Evolutionary conservation across 192 early-diverging fungal species (phyloP).

Genomic region (Umbelopsis ramanniana): DNA sequence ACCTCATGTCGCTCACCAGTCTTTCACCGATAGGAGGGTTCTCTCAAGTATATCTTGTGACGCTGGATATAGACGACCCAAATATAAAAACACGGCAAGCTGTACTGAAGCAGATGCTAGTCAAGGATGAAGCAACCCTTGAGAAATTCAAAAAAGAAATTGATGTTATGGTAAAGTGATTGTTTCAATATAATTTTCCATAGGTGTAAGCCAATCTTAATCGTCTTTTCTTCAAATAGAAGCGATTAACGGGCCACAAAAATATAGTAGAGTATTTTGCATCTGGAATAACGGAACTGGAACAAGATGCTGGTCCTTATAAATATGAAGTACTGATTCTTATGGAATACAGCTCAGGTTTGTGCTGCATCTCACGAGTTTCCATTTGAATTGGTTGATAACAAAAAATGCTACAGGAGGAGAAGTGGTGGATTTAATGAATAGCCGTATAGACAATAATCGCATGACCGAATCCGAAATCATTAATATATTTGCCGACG

Average conservation of each 20-base stretch:
- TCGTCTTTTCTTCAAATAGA: neutral
- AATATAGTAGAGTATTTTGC: slow-evolving; percentile 16
- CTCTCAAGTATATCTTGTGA: slow-evolving; percentile 6
- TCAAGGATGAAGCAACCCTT: neutral
- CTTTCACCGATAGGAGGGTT: neutral
- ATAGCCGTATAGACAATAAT: neutral
- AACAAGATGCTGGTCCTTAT: neutral
- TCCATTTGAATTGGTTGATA: neutral
- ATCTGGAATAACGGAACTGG: neutral
- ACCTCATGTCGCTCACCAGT: neutral
- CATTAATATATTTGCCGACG: slow-evolving; percentile 19
- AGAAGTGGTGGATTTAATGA: slow-evolving; percentile 15
- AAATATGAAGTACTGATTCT: slow-evolving; percentile 9
- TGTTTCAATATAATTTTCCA: neutral
- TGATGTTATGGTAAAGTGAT: neutral
- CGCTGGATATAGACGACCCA: slow-evolving; percentile 1
- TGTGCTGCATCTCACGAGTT: neutral
- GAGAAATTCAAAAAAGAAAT: slow-evolving; percentile 14
- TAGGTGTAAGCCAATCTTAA: neutral
- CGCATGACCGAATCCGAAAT: slow-evolving; percentile 4
- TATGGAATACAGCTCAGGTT: slow-evolving; percentile 15
- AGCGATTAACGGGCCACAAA: slow-evolving; percentile 7
- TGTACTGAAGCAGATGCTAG: slow-evolving; percentile 12
- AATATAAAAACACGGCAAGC: slow-evolving; percentile 11
- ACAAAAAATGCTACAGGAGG: neutral